Evolutionary conservation across 1,284 basidiomycete genomes (phyloP).

Genomic region (Pseudozyma pruni): DNA sequence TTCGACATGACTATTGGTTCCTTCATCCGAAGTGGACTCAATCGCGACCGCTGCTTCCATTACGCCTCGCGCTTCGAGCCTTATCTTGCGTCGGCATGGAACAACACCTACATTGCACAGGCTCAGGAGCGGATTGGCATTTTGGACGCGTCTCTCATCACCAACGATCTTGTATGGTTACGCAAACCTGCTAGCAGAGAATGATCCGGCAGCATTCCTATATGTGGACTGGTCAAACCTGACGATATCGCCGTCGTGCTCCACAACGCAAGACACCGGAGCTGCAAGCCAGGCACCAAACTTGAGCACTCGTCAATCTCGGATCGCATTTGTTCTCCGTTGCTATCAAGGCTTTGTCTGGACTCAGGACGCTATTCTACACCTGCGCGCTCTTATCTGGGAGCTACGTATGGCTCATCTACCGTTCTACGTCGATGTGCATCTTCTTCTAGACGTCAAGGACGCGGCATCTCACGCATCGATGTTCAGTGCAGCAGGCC

Average conservation of each 20-base stretch:
- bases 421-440: constrained; percentile 15
- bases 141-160: not conserved
- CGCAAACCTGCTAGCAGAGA: constrained; percentile 21
- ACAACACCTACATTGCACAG: constrained; percentile 18
- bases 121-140: constrained; percentile 5
- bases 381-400: constrained; percentile 29
- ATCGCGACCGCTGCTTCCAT: constrained; percentile 6
- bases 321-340: constrained; percentile 21
- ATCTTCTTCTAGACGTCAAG: constrained; percentile 28
- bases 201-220: constrained; percentile 1
- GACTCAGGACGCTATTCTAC: constrained; percentile 14
- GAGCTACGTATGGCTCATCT: constrained; percentile 17
- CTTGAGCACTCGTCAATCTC: not conserved
- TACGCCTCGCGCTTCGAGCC: constrained; percentile 19
- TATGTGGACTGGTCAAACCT: constrained; percentile 8
- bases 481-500: constrained; percentile 19
- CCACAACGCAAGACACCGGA: not conserved
- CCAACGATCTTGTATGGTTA: constrained; percentile 21
- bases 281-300: not conserved
- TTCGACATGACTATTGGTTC: no score
- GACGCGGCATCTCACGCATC: constrained; percentile 9
- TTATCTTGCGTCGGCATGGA: constrained; percentile 7
- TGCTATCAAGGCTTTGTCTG: constrained; percentile 17
- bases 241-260: not conserved
- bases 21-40: no score